Percentiles rank a stretch among this genome's conserved stretches.
phyloP scores from a whole-genome alignment of 257 asterid species.

The Plantago elongata region DNA sequence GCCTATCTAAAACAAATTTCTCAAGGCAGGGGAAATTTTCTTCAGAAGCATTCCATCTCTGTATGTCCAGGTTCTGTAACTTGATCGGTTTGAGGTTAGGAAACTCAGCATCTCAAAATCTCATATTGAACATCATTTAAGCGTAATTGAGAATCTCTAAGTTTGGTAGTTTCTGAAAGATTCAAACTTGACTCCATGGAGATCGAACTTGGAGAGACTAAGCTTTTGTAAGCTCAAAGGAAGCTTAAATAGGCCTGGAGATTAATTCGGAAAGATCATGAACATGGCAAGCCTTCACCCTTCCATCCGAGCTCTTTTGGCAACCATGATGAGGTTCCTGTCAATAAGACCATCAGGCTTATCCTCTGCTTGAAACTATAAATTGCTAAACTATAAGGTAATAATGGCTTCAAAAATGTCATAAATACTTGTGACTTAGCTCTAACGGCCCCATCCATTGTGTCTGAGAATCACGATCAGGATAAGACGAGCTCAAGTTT shows the following conservation, averaged over 20 bases:
- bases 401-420: no score
- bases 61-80: no score
- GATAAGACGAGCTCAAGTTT: background rate
- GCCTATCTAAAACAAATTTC: no score
- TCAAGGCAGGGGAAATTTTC: no score
- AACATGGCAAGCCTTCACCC: constrained; percentile 3
- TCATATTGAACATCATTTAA: background rate
- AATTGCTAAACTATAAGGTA: background rate
- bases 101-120: background rate
- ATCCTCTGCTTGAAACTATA: background rate
- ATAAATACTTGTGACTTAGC: no score
- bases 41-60: no score
- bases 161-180: background rate
- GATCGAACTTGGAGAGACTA: background rate
- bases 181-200: background rate
- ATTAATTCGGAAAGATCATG: constrained; percentile 4
- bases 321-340: constrained; percentile 1
- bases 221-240: no score
- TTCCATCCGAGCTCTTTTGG: background rate
- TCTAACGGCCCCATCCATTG: no score
- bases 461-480: background rate
- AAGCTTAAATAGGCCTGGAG: no score
- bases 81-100: no score
- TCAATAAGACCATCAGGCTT: constrained; percentile 7
- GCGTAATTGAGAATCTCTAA: background rate